phyloP scores from a whole-genome alignment of 305 asterid species.

The Lippia alba region DNA sequence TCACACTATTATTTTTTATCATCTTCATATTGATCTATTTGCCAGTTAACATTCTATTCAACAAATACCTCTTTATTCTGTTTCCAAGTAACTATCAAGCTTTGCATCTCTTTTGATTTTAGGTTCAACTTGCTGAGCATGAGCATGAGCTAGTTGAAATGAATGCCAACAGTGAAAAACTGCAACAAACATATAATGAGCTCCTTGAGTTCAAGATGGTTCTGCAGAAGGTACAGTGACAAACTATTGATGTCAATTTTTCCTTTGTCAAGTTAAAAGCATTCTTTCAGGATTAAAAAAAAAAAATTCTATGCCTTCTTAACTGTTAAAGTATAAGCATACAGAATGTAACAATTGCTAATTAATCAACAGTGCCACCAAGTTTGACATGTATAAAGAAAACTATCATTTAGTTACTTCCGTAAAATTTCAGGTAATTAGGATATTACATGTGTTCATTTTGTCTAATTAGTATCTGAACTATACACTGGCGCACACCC shows the following conservation, averaged over 20 bases:
- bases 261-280: slow-evolving; percentile 6
- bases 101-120: slow-evolving; percentile 31
- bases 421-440: slow-evolving; percentile 7
- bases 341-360: slow-evolving; percentile 4
- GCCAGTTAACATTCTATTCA: slow-evolving; percentile 4
- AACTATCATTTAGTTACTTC: neutral
- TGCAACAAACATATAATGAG: slow-evolving; percentile 77
- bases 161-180: slow-evolving; percentile 78
- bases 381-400: slow-evolving; percentile 20
- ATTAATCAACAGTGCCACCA: neutral
- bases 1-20: slow-evolving; percentile 7
- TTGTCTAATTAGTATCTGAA: slow-evolving; percentile 1
- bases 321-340: neutral
- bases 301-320: neutral
- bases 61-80: slow-evolving; percentile 18
- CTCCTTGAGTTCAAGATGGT: slow-evolving; percentile 89
- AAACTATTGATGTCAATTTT: slow-evolving; percentile 10
- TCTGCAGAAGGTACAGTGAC: slow-evolving; percentile 75
- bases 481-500: neutral
- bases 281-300: slow-evolving; percentile 3
- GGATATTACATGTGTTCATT: neutral
- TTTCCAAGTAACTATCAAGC: slow-evolving; percentile 31
- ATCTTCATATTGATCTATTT: slow-evolving; percentile 14
- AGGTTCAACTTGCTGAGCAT: slow-evolving; percentile 78
- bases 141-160: slow-evolving; percentile 83